phyloP scores from a whole-genome alignment of 176 grass and related monocot species.

The Carex kokanica region DNA sequence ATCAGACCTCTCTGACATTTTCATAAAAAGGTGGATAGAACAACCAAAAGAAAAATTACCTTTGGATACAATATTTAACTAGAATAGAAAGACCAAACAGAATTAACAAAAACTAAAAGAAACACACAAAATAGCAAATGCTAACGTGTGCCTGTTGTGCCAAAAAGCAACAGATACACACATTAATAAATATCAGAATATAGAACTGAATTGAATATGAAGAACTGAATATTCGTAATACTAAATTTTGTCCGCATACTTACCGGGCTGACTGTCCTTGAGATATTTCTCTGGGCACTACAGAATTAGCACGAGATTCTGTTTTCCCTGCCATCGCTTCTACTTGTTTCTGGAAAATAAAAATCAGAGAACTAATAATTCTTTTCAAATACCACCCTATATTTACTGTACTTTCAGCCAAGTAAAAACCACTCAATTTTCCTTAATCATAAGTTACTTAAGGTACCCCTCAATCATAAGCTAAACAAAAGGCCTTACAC shows the following conservation, averaged over 20 bases:
- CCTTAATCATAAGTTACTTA: background rate
- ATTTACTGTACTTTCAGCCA: background rate
- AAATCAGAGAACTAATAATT: background rate
- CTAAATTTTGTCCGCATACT: background rate
- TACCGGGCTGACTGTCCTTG: slow-evolving; percentile 52
- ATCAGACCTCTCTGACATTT: background rate
- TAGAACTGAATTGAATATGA: background rate
- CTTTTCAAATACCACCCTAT: background rate
- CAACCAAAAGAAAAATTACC: background rate
- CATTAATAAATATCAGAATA: background rate
- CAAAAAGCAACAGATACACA: background rate
- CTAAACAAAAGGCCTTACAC: background rate
- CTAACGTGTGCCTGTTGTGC: background rate
- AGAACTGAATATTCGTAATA: background rate
- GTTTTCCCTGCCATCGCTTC: slow-evolving; percentile 56
- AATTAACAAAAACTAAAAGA: background rate
- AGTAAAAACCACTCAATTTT: background rate
- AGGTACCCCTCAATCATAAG: background rate
- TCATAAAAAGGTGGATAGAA: background rate
- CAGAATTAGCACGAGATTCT: slow-evolving; percentile 25
- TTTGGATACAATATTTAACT: background rate
- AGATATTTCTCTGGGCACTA: slow-evolving; percentile 39
- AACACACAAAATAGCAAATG: background rate
- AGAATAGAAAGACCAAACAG: background rate
- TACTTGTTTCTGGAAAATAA: slow-evolving; percentile 66